phyloP scores from a whole-genome alignment of 495 filamentous ascomycete genomes.

The Clohesyomyces aquaticus region DNA sequence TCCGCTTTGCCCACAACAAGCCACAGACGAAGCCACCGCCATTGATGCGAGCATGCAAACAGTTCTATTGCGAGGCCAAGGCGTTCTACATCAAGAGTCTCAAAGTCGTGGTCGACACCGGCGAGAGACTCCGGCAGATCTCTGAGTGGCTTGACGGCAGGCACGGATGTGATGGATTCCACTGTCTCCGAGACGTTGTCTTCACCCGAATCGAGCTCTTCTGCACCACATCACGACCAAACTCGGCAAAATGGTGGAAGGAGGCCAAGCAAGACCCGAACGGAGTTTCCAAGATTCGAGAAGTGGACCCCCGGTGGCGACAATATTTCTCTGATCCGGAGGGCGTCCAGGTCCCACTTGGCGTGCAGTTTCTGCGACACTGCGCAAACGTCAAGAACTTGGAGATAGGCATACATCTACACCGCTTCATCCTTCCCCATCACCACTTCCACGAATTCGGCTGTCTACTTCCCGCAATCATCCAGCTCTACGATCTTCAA shows the following conservation, averaged over 20 bases:
- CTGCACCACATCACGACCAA: neutral
- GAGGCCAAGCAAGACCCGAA: neutral
- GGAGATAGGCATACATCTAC: neutral
- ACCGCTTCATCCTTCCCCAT: neutral
- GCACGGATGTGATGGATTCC: neutral
- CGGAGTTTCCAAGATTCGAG: neutral
- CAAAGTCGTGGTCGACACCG: neutral
- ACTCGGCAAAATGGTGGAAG: neutral
- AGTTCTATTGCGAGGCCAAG: neutral
- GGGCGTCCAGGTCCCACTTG: neutral
- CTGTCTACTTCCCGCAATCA: neutral
- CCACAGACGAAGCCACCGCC: neutral
- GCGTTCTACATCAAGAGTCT: slow-evolving; percentile 1
- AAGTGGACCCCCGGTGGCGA: neutral
- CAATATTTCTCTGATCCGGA: no score
- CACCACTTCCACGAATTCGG: neutral
- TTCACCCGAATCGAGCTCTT: neutral
- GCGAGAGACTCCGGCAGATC: neutral
- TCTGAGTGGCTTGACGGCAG: neutral
- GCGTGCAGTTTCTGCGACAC: neutral
- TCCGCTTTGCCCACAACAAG: neutral
- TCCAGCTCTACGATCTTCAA: neutral
- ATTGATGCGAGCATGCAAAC: neutral
- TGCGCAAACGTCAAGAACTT: neutral
- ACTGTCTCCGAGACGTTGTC: neutral